Evolutionary conservation across 1,139 yeast species (phyloP), one percentile per base, ranked within the genome.

Genomic region (Pichia sp.): DNA sequence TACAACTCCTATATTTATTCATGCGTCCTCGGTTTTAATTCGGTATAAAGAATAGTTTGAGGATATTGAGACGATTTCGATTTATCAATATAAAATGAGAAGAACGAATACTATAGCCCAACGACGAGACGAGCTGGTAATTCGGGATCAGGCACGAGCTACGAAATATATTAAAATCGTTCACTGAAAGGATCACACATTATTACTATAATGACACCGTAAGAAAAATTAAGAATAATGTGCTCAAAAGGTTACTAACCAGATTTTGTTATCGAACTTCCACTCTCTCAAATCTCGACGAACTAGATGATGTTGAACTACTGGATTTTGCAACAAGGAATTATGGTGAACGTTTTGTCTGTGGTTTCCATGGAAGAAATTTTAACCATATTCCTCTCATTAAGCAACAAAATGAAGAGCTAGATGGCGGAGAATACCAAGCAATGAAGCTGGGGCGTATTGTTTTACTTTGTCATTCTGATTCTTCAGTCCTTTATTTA

Each of bases 361-460:
- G 96, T 91, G 80, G 80, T 31, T 98, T 91, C 0, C 79, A 95
- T 49, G 99, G 97, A 14, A 80, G 98, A 68, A 95, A 95, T 70
- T 93, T 99, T 1, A 87, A 92, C 0, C 93, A 95, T 74, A 87
- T 89, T 3, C 86, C 86, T 34, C 72, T 93, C 54, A 83, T 88
- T 2, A 90, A 84, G 33, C 85, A 81, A 29, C 98, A 95, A 69
- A 90, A 90, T 64, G 95, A 87, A 58, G 99, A 93, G 68, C 73
- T 93, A 48, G 99, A 99, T 38, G 99, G 99, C 53, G 97, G 93
- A 9, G 99, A 93, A 67, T 93, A 93, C 67, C 79, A 98, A 50
- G 91, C 99, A 0, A 79, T 88, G 54, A 90, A 90, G 65, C 72
- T 91, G 55, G 83, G 89, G 54, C 81, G 79, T 62, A 81, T 93